Conservation (phyloP, 2,329 filamentous ascomycete genomes). For the Cladophialophora carrionii region DNA sequence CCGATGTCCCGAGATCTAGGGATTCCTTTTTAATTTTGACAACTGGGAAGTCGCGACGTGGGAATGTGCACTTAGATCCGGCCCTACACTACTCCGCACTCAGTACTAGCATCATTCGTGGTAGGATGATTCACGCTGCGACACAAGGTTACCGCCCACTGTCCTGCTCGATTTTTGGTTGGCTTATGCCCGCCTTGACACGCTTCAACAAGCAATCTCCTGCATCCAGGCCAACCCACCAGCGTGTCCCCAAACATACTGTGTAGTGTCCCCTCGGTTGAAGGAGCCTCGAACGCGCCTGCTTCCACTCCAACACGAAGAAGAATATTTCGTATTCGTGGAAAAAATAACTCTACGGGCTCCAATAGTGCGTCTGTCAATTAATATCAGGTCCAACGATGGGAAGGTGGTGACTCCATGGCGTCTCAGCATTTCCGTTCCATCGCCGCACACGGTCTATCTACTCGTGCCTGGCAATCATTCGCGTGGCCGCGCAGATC, state of each 20-base stretch:
- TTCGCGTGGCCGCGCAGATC: constrained; percentile 20
- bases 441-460: not conserved
- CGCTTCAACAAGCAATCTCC: not conserved
- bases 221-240: not conserved
- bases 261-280: not conserved
- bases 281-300: not conserved
- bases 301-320: not conserved
- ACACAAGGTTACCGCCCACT: not conserved
- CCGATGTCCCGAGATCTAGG: not conserved
- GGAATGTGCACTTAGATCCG: not conserved
- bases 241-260: not conserved
- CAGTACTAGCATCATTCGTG: not conserved
- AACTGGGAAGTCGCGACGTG: not conserved
- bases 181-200: not conserved
- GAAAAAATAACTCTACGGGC: not conserved
- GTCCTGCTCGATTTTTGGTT: not conserved
- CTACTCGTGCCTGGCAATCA: constrained; percentile 19
- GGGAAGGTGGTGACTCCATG: not conserved
- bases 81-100: not conserved
- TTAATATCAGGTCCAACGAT: not conserved
- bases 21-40: not conserved
- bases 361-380: not conserved
- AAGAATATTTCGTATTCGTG: not conserved
- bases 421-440: not conserved
- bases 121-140: not conserved